Evolutionary conservation across 768 basidiomycete genomes (phyloP).

Genomic region (Amylocystis lapponica): DNA sequence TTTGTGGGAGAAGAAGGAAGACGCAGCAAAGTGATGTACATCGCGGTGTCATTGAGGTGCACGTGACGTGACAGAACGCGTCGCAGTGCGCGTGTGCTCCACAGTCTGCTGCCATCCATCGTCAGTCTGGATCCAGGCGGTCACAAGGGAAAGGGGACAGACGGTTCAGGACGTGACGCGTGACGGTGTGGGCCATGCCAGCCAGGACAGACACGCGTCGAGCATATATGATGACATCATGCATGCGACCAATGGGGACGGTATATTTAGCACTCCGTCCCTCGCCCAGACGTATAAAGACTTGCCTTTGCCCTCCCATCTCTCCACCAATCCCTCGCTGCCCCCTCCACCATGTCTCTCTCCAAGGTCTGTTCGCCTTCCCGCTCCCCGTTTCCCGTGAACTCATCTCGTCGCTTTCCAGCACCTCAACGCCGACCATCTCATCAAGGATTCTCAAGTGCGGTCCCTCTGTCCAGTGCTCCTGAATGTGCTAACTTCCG

Average conservation of each 20-base stretch:
- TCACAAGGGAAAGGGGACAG: too few relatives aligned
- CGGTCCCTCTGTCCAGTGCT: constrained; percentile 8
- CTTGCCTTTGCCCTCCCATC: too few relatives aligned
- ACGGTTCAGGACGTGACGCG: too few relatives aligned
- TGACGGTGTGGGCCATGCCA: too few relatives aligned
- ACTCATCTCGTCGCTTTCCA: constrained; percentile 21
- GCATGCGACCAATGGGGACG: too few relatives aligned
- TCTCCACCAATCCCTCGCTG: background rate
- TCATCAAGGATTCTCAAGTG: constrained; percentile 56
- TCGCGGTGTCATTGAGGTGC: too few relatives aligned
- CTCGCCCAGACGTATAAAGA: too few relatives aligned
- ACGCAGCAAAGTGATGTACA: too few relatives aligned
- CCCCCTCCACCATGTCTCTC: constrained; percentile 44
- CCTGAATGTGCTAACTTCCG: background rate
- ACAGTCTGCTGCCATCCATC: too few relatives aligned
- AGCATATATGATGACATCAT: constrained; percentile 1
- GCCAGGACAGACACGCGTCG: background rate
- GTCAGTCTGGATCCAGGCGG: too few relatives aligned
- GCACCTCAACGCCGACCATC: constrained; percentile 64
- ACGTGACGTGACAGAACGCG: constrained; percentile 2
- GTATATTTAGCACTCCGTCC: too few relatives aligned
- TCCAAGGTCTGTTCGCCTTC: constrained; percentile 40
- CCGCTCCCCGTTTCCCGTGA: background rate
- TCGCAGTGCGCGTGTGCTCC: background rate
- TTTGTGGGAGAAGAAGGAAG: too few relatives aligned